A percentile compares a stretch with the other conserved stretches of the same genome.
phyloP scores from a whole-genome alignment of 2,329 filamentous ascomycete species.

The Alternaria alternata region DNA sequence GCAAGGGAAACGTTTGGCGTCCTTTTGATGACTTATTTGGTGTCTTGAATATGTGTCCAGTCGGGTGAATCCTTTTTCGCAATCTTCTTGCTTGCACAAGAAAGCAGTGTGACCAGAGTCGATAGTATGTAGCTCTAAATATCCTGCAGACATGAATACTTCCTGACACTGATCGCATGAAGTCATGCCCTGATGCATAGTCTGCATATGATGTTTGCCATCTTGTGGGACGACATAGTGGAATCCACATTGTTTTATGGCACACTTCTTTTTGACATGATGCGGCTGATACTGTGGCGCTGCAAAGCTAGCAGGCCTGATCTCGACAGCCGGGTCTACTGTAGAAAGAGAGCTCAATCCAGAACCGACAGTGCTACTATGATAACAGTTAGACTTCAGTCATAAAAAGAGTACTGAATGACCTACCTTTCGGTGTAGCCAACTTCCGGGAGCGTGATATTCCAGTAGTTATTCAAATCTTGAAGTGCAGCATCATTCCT shows the following conservation, averaged over 20 bases:
- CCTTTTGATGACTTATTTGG: background rate
- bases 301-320: background rate
- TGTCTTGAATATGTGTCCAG: background rate
- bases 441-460: too few species aligned
- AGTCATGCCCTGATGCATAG: accelerated
- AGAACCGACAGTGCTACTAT: background rate
- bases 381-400: background rate
- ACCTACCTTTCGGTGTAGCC: too few species aligned
- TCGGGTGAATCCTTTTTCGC: background rate
- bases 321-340: too few species aligned
- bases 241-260: background rate
- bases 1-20: slow-evolving; percentile 1
- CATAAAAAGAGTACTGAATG: too few species aligned
- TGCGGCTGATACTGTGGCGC: background rate
- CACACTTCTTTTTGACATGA: background rate
- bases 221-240: accelerated
- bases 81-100: background rate
- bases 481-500: too few species aligned
- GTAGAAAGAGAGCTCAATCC: background rate
- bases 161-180: background rate
- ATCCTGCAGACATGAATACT: accelerated
- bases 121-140: accelerated
- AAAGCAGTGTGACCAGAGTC: background rate
- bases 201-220: background rate
- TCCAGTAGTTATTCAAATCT: too few species aligned